Percentiles rank a stretch among this genome's conserved stretches.
phyloP scores from a whole-genome alignment of 192 early-diverging fungal genomes.

The Backusella sp. region DNA sequence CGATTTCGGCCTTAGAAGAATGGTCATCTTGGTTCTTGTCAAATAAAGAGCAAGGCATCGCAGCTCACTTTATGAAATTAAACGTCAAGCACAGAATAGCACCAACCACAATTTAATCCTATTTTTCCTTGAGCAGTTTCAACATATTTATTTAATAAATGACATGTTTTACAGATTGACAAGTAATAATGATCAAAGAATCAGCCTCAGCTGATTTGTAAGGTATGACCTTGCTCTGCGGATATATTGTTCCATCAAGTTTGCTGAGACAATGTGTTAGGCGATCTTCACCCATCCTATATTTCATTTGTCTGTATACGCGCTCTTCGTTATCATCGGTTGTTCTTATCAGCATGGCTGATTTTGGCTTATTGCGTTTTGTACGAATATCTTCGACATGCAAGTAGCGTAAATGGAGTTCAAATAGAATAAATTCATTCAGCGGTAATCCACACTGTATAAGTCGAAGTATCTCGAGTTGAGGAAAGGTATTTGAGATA shows the following conservation, averaged over 20 bases:
- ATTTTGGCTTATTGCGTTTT: background rate
- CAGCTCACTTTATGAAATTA: too few relatives aligned
- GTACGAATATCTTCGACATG: background rate
- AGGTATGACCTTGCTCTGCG: background rate
- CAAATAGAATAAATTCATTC: background rate
- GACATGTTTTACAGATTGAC: background rate
- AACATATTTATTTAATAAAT: background rate
- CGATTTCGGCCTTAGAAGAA: too few relatives aligned
- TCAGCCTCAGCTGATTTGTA: background rate
- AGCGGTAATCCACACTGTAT: background rate
- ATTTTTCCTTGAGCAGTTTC: background rate
- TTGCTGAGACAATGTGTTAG: background rate
- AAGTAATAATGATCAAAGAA: background rate
- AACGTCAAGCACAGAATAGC: too few relatives aligned
- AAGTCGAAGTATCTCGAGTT: background rate
- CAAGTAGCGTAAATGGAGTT: background rate
- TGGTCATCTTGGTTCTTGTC: too few relatives aligned
- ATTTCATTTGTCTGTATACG: background rate
- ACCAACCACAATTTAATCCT: too few relatives aligned
- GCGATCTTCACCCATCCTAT: background rate
- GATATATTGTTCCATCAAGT: background rate
- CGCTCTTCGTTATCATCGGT: background rate
- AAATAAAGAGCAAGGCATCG: too few relatives aligned
- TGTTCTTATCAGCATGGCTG: background rate
- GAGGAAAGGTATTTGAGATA: background rate